Conservation (phyloP, 1,284 basidiomycete genomes). For the Ustilago xerochloae region DNA sequence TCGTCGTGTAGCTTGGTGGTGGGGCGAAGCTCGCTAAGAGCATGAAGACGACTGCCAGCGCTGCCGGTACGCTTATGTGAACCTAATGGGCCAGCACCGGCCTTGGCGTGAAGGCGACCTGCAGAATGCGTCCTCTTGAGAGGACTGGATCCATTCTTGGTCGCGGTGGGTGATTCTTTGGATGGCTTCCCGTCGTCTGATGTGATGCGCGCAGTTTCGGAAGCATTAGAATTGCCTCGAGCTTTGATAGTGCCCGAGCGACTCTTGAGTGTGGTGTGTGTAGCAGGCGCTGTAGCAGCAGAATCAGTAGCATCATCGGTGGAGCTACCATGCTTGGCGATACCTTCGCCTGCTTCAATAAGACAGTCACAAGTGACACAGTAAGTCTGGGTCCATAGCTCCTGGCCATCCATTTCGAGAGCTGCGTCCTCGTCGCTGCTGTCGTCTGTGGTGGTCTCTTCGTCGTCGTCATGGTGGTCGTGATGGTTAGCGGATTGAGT, state of each 20-base stretch:
- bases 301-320: background rate
- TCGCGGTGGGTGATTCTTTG: constrained; percentile 16
- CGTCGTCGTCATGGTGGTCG: constrained; percentile 35
- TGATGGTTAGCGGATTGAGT: constrained; percentile 9
- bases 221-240: constrained; percentile 26
- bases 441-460: constrained; percentile 39
- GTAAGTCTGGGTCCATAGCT: constrained; percentile 61
- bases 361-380: constrained; percentile 61
- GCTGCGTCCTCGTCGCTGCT: constrained; percentile 52
- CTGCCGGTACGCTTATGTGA: constrained; percentile 59
- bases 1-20: constrained; percentile 58
- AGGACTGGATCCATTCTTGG: constrained; percentile 16
- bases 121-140: constrained; percentile 55
- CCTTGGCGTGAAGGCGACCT: constrained; percentile 54
- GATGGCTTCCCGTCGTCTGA: constrained; percentile 9
- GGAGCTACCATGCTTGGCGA: constrained; percentile 21
- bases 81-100: constrained; percentile 37
- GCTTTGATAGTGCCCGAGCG: constrained; percentile 56
- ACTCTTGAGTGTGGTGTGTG: constrained; percentile 49
- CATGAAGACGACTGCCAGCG: constrained; percentile 55
- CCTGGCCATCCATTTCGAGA: constrained; percentile 64
- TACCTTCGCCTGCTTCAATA: constrained; percentile 58
- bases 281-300: constrained; percentile 10
- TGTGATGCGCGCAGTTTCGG: constrained; percentile 15
- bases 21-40: constrained; percentile 60